A percentile compares a stretch with the other conserved stretches of the same genome.
Evolutionary conservation across 2,329 filamentous ascomycete genomes (phyloP).

Genomic region (Coniochaeta sp.): DNA sequence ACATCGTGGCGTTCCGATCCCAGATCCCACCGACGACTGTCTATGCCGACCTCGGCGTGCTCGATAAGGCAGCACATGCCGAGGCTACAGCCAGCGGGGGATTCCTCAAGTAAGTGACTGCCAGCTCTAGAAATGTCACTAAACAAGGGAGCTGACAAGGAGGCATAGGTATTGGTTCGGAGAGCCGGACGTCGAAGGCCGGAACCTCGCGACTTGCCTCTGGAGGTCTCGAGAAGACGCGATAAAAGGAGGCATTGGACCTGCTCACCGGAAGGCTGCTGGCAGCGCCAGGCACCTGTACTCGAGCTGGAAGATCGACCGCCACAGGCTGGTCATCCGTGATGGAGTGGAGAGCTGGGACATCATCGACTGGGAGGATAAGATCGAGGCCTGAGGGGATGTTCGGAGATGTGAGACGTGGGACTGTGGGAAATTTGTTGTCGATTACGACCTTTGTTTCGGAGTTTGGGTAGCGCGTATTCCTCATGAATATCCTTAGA

Average conservation of each 20-base stretch:
- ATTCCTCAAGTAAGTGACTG: conserved; percentile 61
- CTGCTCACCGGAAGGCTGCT: conserved; percentile 58
- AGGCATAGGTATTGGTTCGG: conserved; percentile 77
- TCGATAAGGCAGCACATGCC: conserved; percentile 73
- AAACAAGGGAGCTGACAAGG: conserved; percentile 8
- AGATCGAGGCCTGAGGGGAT: conserved; percentile 9
- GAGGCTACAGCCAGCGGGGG: conserved; percentile 77
- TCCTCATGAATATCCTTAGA: background rate
- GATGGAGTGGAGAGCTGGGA: conserved; percentile 60
- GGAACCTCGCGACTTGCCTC: conserved; percentile 76
- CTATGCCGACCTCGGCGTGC: conserved; percentile 57
- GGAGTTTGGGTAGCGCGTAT: background rate
- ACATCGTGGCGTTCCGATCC: conserved; percentile 79
- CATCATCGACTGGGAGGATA: conserved; percentile 48
- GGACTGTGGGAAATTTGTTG: conserved; percentile 7
- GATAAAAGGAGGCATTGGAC: conserved; percentile 49
- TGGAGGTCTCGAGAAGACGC: conserved; percentile 58
- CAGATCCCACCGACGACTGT: conserved; percentile 61
- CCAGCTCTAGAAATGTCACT: conserved; percentile 7
- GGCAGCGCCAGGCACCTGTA: conserved; percentile 56
- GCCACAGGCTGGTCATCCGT: conserved; percentile 60
- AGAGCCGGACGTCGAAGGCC: conserved; percentile 56
- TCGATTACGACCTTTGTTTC: background rate
- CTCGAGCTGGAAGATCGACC: conserved; percentile 63
- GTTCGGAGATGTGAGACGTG: conserved; percentile 1